Base-by-base conservation (phyloP, 2,329 filamentous ascomycete genomes). In the Alternaria arborescens region DNA sequence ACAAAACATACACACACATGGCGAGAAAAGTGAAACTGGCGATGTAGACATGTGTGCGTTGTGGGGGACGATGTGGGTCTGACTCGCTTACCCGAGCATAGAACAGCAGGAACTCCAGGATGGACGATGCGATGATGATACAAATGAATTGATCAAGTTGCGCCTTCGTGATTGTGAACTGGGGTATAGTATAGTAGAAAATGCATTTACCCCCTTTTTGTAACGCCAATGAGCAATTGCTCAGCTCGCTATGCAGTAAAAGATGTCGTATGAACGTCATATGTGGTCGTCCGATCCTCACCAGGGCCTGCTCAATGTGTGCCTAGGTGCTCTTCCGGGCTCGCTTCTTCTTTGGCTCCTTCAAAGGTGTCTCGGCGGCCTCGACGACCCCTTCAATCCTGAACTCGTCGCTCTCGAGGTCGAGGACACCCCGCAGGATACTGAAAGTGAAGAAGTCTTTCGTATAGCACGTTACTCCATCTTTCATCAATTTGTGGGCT, bases 361-460 rank as follows among this genome's bases (percentile, higher is more conserved):
- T 58, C 32, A 44, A 43, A n/a, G 46, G 28, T 28, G 28, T 52
- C 20, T 48, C 53, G 46, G 47, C 52, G n/a, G 57, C 32, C 12
- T n/a, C 53, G 26, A 38, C 5, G 18, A 50, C 10, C 11, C 18
- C 40, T 38, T 56, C 52, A n/a, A 76, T 70, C 52, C 64, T 71
- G 67, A 81, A 81, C 47, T 82, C 81, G 1, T 79, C 71, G 54
- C 70, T 75, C 0, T 79, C 70, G 1, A 79, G 65, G 38, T 82
- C 76, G 3, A 84, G 52, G 2, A 65, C 56, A 2, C 81, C 82
- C n/a, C 78, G 74, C 20, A 84, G 67, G 42, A 83, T 80, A 54
- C 79, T 80, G 41, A 78, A 72, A 0, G 78, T 73, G 12, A 85
- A 64, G 3, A 84, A 67, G 36, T 82, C 79, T 62, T 79, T 82